A percentile compares a stretch with the other conserved stretches of the same genome.
Evolutionary conservation across 495 filamentous ascomycete species (phyloP).

Genomic region (Podospora bellae-mahoneyi): DNA sequence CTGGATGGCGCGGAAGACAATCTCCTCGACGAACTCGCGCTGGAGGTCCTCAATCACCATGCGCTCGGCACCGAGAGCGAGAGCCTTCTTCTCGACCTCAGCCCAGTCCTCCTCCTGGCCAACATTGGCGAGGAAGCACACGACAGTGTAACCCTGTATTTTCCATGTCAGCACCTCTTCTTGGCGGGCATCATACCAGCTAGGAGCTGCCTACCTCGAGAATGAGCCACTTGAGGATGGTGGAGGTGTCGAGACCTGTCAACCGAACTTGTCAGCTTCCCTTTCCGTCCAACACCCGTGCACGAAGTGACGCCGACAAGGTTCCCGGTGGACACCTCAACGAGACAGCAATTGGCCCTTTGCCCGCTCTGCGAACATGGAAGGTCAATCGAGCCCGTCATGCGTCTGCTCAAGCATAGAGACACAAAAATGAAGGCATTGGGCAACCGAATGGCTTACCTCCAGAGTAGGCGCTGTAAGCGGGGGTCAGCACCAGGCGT

Average conservation of each 20-base stretch:
- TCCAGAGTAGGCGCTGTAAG: constrained; percentile 46
- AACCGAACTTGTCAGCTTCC: constrained; percentile 15
- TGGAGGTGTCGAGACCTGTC: constrained; percentile 62
- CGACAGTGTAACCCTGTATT: constrained; percentile 33
- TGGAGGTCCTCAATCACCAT: constrained; percentile 66
- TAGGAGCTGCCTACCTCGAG: constrained; percentile 44
- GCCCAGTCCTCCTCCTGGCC: constrained; percentile 44
- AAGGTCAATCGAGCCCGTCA: neutral
- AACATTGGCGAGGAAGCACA: constrained; percentile 58
- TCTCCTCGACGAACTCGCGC: constrained; percentile 76
- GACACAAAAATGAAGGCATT: neutral
- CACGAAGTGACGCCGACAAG: constrained; percentile 4
- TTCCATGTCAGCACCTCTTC: constrained; percentile 42
- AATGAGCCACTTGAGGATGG: constrained; percentile 58
- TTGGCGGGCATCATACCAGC: neutral
- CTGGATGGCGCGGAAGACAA: constrained; percentile 83
- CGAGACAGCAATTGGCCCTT: constrained; percentile 2
- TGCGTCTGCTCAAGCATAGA: neutral
- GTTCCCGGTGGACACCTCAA: neutral
- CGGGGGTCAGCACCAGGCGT: constrained; percentile 13
- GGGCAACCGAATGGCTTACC: constrained; percentile 23
- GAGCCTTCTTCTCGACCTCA: constrained; percentile 60
- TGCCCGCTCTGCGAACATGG: constrained; percentile 4
- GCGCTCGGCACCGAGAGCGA: constrained; percentile 64
- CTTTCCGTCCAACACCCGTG: neutral